Conservation (phyloP, 176 grass and related monocot species). For the Cymbopogon citratus region DNA sequence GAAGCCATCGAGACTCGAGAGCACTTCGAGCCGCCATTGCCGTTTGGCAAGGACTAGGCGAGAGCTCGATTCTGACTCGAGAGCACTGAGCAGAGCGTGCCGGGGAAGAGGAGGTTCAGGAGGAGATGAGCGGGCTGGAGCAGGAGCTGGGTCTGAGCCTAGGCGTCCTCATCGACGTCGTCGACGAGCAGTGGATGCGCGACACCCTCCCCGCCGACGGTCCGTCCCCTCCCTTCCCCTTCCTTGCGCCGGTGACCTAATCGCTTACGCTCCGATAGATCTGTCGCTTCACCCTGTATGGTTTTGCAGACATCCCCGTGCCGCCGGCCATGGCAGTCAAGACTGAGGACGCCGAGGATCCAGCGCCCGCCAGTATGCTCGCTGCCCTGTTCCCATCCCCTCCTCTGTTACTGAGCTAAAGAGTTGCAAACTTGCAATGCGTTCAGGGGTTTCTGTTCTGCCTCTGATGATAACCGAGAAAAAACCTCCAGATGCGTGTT, state of each 20-base stretch:
- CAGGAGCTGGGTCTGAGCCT: conserved; percentile 62
- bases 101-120: neutral
- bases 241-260: neutral
- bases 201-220: conserved; percentile 86
- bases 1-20: neutral
- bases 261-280: neutral
- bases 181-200: conserved; percentile 91
- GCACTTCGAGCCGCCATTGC: neutral
- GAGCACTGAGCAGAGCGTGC: neutral
- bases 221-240: neutral
- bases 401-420: neutral
- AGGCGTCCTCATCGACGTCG: conserved; percentile 85
- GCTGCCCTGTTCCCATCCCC: neutral
- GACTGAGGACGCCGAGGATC: conserved; percentile 70
- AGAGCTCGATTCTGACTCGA: neutral
- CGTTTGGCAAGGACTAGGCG: neutral
- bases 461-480: neutral
- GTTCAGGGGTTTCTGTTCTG: conserved; percentile 2
- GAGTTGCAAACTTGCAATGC: neutral
- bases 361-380: conserved; percentile 51
- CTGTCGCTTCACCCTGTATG: neutral
- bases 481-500: neutral
- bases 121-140: conserved; percentile 60
- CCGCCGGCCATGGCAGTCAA: conserved; percentile 61
- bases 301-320: conserved; percentile 60